phyloP scores from a whole-genome alignment of 768 basidiomycete genomes.

The button mushroom (Agaricus bisporus) region DNA sequence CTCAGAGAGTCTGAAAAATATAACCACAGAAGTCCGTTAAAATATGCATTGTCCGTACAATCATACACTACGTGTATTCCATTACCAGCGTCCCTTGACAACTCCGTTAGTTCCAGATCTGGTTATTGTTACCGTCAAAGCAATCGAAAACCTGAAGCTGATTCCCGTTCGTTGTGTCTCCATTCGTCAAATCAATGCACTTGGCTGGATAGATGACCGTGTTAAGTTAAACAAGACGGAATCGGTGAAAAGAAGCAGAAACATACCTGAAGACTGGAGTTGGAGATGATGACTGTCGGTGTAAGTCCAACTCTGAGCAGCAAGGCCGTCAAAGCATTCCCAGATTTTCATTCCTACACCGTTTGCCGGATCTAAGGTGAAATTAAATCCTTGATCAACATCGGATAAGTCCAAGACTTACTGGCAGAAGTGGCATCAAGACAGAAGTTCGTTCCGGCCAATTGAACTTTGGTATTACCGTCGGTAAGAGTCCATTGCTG shows the following conservation, averaged over 20 bases:
- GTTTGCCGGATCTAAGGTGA: constrained; percentile 16
- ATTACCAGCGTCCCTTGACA: too few relatives aligned
- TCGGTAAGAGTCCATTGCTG: background rate
- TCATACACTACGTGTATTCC: too few relatives aligned
- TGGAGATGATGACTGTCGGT: constrained; percentile 25
- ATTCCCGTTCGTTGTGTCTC: constrained; percentile 21
- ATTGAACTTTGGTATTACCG: constrained; percentile 13
- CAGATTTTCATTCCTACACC: constrained; percentile 19
- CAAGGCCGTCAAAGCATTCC: constrained; percentile 25
- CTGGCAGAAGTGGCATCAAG: constrained; percentile 18
- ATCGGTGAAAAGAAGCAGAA: background rate
- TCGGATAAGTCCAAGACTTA: background rate
- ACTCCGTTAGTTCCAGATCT: constrained; percentile 19
- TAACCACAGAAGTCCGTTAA: too few relatives aligned
- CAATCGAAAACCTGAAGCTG: constrained; percentile 27
- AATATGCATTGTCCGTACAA: too few relatives aligned
- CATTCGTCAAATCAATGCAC: constrained; percentile 25
- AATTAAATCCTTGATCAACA: background rate
- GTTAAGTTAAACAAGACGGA: too few relatives aligned
- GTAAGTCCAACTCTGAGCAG: constrained; percentile 29
- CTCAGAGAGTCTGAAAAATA: too few relatives aligned
- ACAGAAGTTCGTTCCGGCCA: constrained; percentile 19
- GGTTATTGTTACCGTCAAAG: constrained; percentile 21
- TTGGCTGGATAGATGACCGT: constrained; percentile 13
- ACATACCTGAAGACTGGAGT: constrained; percentile 20